Conservation (phyloP, 345 rosid genomes). For the Heritiera littoralis region DNA sequence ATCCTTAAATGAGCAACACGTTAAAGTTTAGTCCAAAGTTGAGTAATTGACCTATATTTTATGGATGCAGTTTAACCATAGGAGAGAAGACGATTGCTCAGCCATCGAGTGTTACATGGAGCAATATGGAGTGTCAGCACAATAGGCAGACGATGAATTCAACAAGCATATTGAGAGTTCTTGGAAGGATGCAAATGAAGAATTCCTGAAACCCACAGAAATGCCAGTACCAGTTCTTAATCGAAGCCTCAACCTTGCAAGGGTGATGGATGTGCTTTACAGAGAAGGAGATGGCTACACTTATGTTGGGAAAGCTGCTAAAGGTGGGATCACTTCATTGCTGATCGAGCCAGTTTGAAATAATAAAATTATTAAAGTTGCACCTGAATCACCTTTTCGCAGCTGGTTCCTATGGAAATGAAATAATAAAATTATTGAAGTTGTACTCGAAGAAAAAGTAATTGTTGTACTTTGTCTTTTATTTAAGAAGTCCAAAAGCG, state of each 20-base stretch:
- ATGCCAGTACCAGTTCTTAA: background rate
- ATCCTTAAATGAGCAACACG: too few relatives aligned
- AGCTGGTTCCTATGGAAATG: background rate
- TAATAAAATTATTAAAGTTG: background rate
- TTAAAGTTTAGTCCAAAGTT: too few relatives aligned
- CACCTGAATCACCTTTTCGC: background rate
- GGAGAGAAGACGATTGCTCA: conserved; percentile 33
- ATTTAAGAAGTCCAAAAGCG: too few relatives aligned
- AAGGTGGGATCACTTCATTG: background rate
- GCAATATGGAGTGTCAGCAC: conserved; percentile 23
- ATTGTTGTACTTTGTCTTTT: too few relatives aligned
- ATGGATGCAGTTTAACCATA: background rate
- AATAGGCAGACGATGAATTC: conserved; percentile 26
- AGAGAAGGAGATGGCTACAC: conserved; percentile 14
- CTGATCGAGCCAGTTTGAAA: background rate
- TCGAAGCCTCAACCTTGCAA: conserved; percentile 11
- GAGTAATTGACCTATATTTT: background rate
- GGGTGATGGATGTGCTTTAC: conserved; percentile 17
- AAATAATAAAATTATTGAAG: too few relatives aligned
- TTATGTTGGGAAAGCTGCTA: background rate
- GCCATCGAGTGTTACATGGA: conserved; percentile 39
- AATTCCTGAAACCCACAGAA: background rate
- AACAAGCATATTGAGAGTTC: conserved; percentile 16
- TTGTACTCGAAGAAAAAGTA: too few relatives aligned
- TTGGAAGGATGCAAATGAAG: conserved; percentile 43